Evolutionary conservation across 345 rosid species (phyloP).

Genomic region (sweet orange (Citrus sinensis)): DVS_A1.0 CM039168.1:2472501-2473000

Average conservation of each 20-base stretch:
- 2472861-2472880: conserved; percentile 96
- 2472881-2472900: conserved; percentile 10
- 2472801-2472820: conserved; percentile 74
- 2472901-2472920: neutral
- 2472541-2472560: conserved; percentile 67
- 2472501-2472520: neutral
- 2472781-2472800: conserved; percentile 50
- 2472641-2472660: conserved; percentile 85
- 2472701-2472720: conserved; percentile 64
- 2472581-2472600: conserved; percentile 79
- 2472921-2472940: neutral
- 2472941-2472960: conserved; percentile 4
- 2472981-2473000: conserved; percentile 70
- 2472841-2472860: conserved; percentile 68
- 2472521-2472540: conserved; percentile 6
- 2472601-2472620: conserved; percentile 65
- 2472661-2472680: conserved; percentile 64
- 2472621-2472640: conserved; percentile 78
- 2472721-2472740: conserved; percentile 57
- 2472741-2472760: conserved; percentile 37
- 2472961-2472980: conserved; percentile 35
- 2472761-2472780: conserved; percentile 51
- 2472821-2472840: conserved; percentile 60
- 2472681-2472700: conserved; percentile 80
- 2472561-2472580: conserved; percentile 77